These are phyloP conservation scores for Wickerhamomyces ciferrii DNA, from an alignment of 805 yeast genomes.

Conservation along the genomic window DNA sequence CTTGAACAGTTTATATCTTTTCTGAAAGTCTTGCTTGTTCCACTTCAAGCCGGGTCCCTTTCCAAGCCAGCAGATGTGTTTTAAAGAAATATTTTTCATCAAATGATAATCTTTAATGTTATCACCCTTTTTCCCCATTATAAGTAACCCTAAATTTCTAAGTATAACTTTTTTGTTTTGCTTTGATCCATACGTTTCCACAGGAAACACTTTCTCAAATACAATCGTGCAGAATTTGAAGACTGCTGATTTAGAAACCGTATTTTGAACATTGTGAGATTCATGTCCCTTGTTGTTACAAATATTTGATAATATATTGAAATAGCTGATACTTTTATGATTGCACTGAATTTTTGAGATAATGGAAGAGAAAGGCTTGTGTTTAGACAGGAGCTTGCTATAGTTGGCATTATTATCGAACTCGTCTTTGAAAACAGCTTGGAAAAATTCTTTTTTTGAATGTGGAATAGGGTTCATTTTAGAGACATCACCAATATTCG, in stretches of 20 bases:
- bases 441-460: constrained; percentile 1
- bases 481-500: background rate
- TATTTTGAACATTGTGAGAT: constrained; percentile 25
- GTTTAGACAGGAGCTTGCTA: constrained; percentile 19
- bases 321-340: constrained; percentile 31
- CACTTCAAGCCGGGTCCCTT: constrained; percentile 16
- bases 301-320: constrained; percentile 29
- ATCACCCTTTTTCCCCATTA: constrained; percentile 35
- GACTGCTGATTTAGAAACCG: constrained; percentile 30
- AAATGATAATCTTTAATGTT: constrained; percentile 27
- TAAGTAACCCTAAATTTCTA: constrained; percentile 28
- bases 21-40: constrained; percentile 37
- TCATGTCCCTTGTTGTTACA: constrained; percentile 16
- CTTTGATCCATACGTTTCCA: constrained; percentile 44
- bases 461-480: constrained; percentile 9
- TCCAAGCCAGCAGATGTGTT: constrained; percentile 53
- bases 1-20: constrained; percentile 30
- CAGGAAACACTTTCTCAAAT: constrained; percentile 45
- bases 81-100: constrained; percentile 30
- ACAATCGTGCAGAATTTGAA: constrained; percentile 36
- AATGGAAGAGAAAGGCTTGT: constrained; percentile 12
- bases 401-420: constrained; percentile 8
- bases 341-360: constrained; percentile 20
- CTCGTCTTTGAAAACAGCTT: constrained; percentile 8
- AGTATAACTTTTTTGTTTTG: constrained; percentile 40